phyloP scores from a whole-genome alignment of 352 stramenopile genomes.

The Globisporangium paddicum region DNA sequence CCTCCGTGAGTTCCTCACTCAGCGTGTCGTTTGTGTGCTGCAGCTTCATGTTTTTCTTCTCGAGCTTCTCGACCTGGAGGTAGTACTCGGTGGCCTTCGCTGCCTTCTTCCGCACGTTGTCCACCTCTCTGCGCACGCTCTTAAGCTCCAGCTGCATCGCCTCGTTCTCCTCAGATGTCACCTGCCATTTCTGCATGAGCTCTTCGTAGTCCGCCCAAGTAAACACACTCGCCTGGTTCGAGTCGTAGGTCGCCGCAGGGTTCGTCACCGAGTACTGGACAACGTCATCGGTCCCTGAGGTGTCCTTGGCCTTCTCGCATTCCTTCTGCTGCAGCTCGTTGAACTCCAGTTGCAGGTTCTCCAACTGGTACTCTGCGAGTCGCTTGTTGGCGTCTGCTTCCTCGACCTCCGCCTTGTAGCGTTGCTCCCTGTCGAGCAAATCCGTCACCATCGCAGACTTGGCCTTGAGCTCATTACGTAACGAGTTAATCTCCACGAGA shows the following conservation, averaged over 20 bases:
- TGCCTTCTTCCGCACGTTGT: conserved; percentile 37
- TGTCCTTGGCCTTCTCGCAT: conserved; percentile 9
- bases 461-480: conserved; percentile 51
- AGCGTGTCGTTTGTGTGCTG: conserved; percentile 51
- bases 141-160: conserved; percentile 37
- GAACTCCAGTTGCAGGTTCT: conserved; percentile 24
- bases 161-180: conserved; percentile 39
- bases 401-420: conserved; percentile 27
- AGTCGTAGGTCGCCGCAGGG: conserved; percentile 51
- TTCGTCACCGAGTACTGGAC: conserved; percentile 25
- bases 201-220: conserved; percentile 53
- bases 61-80: conserved; percentile 42
- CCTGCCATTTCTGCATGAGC: conserved; percentile 37
- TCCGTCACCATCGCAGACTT: conserved; percentile 56
- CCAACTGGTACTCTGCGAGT: conserved; percentile 32
- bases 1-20: conserved; percentile 57
- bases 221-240: conserved; percentile 49
- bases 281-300: conserved; percentile 8
- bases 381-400: conserved; percentile 24
- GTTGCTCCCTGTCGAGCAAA: conserved; percentile 48
- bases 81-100: conserved; percentile 32
- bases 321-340: conserved; percentile 14
- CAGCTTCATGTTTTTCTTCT: conserved; percentile 53
- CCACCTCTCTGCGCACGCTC: conserved; percentile 53
- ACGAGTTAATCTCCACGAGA: conserved; percentile 45